Base-by-base conservation (phyloP, 2,329 filamentous ascomycete genomes). In the Fusarium chuoi region DNA sequence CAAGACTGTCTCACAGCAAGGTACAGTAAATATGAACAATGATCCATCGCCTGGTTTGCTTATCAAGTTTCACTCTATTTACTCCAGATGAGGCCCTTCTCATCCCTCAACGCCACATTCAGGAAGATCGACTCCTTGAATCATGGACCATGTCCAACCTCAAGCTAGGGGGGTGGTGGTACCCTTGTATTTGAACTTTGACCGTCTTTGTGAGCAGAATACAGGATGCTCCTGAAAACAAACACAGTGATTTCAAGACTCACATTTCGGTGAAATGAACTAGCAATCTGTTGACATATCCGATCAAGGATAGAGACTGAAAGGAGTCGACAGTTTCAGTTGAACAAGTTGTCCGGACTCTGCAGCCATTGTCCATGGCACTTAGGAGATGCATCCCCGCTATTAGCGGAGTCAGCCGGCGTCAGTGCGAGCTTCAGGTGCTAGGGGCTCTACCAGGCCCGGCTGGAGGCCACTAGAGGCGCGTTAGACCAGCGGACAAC, bases 331-430 rank as follows among this genome's bases (percentile, higher is more conserved):
- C 22, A 55, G 57, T 62, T 72, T 73, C 54, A 70, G 59, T 61
- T 28, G 44, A 73, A 61, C 58, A 36, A 70, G 56, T 62, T 68
- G 58, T 66, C 68, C 72, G 62, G 58, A 72, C 60, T 61, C 68
- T 73, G 60, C 54, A 73, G 55, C 39, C 52, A 72, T 62, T 35
- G 48, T 63, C 57, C 66, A 59, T 65, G 62, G 58, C 71, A 68
- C 42, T 46, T 72, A 72, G 62, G 71, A 52, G 59, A 72, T 66
- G 65, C 38, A 75, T 62, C 72, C 70, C 72, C 72, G 65, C 72
- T 74, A 75, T 74, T 75, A 73, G 72, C 72, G 72, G 72, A 74
- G 72, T 62, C 66, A 67, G 72, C 72, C 72, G 72, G 72, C 72
- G 68, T 74, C 71, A 75, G 71, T 75, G 71, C 71, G 63, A 70